Conservation (phyloP, 1,139 yeast species). For the Chernovozyma sophiae-reginae region DNA sequence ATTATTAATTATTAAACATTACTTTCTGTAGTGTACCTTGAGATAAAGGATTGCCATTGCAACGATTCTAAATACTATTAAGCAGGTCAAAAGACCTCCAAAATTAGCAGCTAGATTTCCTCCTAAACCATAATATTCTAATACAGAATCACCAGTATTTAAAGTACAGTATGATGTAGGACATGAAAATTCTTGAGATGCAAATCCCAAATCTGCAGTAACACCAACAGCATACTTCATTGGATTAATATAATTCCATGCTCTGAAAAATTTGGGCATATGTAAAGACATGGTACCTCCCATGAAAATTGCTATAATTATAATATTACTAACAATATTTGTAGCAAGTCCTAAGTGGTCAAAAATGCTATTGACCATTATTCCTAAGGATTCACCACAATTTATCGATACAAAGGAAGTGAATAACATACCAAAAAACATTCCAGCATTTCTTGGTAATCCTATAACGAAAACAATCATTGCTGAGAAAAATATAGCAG, state of each 20-base stretch:
- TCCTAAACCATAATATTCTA: slow-evolving; percentile 29
- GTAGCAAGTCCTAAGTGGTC: slow-evolving; percentile 77
- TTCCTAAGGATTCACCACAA: slow-evolving; percentile 82
- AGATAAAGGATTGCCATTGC: slow-evolving; percentile 24
- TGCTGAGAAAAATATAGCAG: slow-evolving; percentile 55
- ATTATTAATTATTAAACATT: not conserved
- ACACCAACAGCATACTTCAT: slow-evolving; percentile 65
- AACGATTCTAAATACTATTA: slow-evolving; percentile 30
- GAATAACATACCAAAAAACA: slow-evolving; percentile 65
- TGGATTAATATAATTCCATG: slow-evolving; percentile 70
- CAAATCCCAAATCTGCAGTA: slow-evolving; percentile 35
- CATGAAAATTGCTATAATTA: slow-evolving; percentile 73
- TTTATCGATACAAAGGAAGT: slow-evolving; percentile 54
- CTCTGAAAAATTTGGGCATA: slow-evolving; percentile 66
- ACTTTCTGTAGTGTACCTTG: slow-evolving; percentile 21
- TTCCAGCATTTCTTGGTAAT: slow-evolving; percentile 61
- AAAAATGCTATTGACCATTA: slow-evolving; percentile 69
- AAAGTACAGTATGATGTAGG: slow-evolving; percentile 23
- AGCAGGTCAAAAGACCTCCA: slow-evolving; percentile 36
- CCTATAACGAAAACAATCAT: slow-evolving; percentile 70
- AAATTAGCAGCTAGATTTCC: slow-evolving; percentile 27
- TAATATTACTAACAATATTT: slow-evolving; percentile 58
- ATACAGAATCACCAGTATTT: slow-evolving; percentile 31
- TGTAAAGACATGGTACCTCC: slow-evolving; percentile 82
- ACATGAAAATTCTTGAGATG: slow-evolving; percentile 31